These are phyloP conservation scores for Venturia aucupariae DNA, from an alignment of 2,329 filamentous ascomycete species.

Conservation along the genomic window DNA sequence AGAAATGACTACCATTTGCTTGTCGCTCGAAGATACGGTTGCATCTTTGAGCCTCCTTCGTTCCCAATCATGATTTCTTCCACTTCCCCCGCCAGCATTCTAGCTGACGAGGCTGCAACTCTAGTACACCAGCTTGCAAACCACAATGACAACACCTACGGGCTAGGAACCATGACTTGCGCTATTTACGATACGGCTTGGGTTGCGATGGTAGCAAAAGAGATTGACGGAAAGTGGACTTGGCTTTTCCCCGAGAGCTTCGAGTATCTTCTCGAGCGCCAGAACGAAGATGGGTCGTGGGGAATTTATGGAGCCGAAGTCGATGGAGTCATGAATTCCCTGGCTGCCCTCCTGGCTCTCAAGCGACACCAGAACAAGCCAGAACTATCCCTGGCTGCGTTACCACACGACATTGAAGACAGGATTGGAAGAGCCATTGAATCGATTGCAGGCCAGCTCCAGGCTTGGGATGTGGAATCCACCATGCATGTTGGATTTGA, in stretches of 20 bases:
- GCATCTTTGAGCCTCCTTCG: not conserved
- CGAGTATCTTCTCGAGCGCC: not conserved
- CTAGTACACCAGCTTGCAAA: not conserved
- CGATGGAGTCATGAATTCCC: conserved; percentile 2
- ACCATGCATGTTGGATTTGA: conserved; percentile 18
- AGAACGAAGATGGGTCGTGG: not conserved
- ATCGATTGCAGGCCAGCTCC: not conserved
- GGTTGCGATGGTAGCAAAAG: not conserved
- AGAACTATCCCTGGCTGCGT: not conserved
- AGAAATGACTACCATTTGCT: not conserved
- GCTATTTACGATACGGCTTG: not conserved
- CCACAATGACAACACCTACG: not conserved
- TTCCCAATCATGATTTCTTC: not conserved
- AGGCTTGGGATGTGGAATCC: conserved; percentile 11
- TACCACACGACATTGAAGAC: not conserved
- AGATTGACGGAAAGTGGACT: not conserved
- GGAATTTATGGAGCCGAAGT: not conserved
- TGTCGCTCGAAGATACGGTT: not conserved
- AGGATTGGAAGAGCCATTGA: not conserved
- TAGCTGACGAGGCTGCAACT: not conserved
- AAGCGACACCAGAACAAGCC: not conserved
- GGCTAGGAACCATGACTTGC: not conserved
- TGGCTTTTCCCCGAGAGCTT: conserved; percentile 4
- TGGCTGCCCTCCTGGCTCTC: not conserved
- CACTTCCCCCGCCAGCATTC: not conserved